phyloP scores from a whole-genome alignment of 2,329 filamentous ascomycete species.

The Pezicula rhizophila region DNA sequence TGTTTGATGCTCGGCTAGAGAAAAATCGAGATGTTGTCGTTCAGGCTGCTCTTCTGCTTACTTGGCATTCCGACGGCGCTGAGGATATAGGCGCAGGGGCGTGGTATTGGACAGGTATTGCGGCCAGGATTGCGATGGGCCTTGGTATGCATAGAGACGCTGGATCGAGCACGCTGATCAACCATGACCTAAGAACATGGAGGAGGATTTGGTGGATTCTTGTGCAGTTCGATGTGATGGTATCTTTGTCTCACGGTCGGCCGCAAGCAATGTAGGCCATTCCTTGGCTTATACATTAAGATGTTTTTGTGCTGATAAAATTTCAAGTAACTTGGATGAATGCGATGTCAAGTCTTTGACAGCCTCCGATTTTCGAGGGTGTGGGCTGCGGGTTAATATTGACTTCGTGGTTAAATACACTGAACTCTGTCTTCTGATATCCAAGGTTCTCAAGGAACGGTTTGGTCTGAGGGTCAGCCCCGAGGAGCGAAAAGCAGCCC shows the following conservation, averaged over 20 bases:
- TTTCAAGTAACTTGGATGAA: slow-evolving; percentile 39
- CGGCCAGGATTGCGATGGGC: slow-evolving; percentile 79
- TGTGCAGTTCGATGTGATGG: slow-evolving; percentile 37
- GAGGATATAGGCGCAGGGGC: slow-evolving; percentile 49
- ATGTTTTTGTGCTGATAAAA: neutral
- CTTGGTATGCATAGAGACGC: slow-evolving; percentile 87
- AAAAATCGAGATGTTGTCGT: slow-evolving; percentile 46
- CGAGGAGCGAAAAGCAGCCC: slow-evolving; percentile 1
- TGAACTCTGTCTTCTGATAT: slow-evolving; percentile 44
- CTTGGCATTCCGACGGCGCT: slow-evolving; percentile 49
- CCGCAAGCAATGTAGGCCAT: slow-evolving; percentile 38
- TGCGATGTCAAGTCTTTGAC: slow-evolving; percentile 41
- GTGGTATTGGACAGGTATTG: slow-evolving; percentile 93
- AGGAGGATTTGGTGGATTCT: slow-evolving; percentile 33
- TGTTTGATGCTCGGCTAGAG: slow-evolving; percentile 48
- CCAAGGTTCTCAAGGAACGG: slow-evolving; percentile 34
- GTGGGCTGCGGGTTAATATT: slow-evolving; percentile 35
- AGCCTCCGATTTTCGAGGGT: slow-evolving; percentile 39
- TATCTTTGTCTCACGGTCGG: slow-evolving; percentile 50
- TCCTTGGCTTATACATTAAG: neutral
- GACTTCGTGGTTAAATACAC: slow-evolving; percentile 42
- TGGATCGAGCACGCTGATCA: slow-evolving; percentile 35
- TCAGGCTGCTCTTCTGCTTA: slow-evolving; percentile 48
- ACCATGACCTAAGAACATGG: slow-evolving; percentile 6
- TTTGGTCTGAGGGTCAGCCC: slow-evolving; percentile 15